phyloP scores from a whole-genome alignment of 768 basidiomycete species.

The Agaricus sinodeliciosus region DNA sequence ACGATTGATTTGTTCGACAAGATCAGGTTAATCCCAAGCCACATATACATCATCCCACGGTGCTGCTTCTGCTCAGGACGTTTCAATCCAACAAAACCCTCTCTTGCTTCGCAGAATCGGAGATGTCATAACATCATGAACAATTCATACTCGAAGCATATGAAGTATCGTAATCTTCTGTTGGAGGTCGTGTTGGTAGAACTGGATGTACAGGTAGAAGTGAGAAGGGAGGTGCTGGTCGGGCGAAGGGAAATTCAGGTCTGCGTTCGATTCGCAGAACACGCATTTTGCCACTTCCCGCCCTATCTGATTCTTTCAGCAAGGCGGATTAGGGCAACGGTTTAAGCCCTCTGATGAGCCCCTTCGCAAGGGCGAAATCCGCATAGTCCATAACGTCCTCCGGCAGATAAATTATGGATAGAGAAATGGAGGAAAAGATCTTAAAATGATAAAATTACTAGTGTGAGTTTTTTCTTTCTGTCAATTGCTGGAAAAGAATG shows the following conservation, averaged over 20 bases:
- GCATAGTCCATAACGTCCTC: no score
- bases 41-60: no score
- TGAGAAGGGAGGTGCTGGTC: slow-evolving; percentile 24
- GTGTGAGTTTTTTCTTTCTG: slow-evolving; percentile 38
- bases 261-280: no score
- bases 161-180: slow-evolving; percentile 35
- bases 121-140: slow-evolving; percentile 60
- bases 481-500: neutral
- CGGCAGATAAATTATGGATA: slow-evolving; percentile 67
- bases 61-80: no score
- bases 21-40: no score
- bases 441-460: slow-evolving; percentile 93
- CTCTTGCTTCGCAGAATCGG: slow-evolving; percentile 2
- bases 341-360: no score
- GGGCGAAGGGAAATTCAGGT: slow-evolving; percentile 54
- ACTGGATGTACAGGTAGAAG: slow-evolving; percentile 38
- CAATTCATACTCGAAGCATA: slow-evolving; percentile 71
- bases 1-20: no score
- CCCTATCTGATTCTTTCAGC: no score
- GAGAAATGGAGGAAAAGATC: slow-evolving; percentile 73
- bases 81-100: no score
- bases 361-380: no score
- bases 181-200: slow-evolving; percentile 44
- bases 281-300: no score
- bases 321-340: no score